Evolutionary conservation across 176 grass and related monocot genomes (phyloP).

Genomic region (Bothriochloa decipiens): DNA sequence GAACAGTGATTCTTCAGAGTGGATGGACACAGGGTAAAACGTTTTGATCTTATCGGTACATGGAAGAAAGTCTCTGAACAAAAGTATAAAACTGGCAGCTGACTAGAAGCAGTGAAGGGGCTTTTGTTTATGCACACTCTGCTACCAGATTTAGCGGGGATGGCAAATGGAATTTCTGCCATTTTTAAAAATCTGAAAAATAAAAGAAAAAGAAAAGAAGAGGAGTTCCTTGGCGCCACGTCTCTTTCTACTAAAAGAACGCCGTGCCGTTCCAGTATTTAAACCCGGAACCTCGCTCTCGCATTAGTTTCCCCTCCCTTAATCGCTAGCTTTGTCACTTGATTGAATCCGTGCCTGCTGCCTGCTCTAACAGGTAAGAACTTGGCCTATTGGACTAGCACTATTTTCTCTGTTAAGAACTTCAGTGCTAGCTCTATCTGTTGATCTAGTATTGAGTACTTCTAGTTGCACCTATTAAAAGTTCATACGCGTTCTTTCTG

Average conservation of each 20-base stretch:
- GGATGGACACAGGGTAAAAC: neutral
- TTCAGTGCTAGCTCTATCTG: constrained; percentile 11
- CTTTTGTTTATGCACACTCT: neutral
- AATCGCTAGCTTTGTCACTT: constrained; percentile 7
- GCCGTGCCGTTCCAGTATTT: constrained; percentile 45
- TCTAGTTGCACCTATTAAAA: constrained; percentile 16
- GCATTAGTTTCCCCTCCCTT: constrained; percentile 38
- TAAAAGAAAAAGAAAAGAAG: neutral
- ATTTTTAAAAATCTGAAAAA: no score
- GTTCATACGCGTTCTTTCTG: neutral
- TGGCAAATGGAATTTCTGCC: neutral
- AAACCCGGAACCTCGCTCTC: constrained; percentile 33
- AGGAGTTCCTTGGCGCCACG: constrained; percentile 48
- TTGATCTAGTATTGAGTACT: neutral
- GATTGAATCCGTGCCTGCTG: constrained; percentile 2
- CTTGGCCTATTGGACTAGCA: neutral
- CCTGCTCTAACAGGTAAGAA: constrained; percentile 36
- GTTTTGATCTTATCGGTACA: neutral
- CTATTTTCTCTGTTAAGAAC: neutral
- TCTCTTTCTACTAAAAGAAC: constrained; percentile 61
- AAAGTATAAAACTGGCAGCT: neutral
- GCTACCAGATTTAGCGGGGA: neutral
- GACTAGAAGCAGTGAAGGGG: neutral
- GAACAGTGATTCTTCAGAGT: neutral
- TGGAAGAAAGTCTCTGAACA: neutral